These are phyloP conservation scores for Ambrosia hybrid DNA, from an alignment of 140 eudicot species.

Conservation along the genomic window DNA sequence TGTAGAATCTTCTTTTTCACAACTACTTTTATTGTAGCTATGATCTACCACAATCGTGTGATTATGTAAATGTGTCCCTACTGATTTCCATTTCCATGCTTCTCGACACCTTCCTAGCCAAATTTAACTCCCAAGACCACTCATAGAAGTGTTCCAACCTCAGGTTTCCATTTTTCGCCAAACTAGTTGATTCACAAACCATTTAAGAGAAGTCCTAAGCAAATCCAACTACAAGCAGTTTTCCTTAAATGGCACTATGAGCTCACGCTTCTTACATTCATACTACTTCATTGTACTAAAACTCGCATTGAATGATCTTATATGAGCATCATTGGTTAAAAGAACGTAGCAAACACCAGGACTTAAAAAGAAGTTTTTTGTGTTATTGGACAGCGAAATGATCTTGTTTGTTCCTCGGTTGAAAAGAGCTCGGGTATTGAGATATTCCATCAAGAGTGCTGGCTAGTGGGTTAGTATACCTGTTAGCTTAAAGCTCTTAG, in stretches of 20 bases:
- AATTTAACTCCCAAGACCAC: background rate
- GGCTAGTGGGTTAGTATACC: no score
- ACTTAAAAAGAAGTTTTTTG: no score
- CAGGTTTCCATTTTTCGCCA: background rate
- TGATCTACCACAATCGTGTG: background rate
- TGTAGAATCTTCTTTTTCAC: slow-evolving; percentile 10
- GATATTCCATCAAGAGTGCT: no score
- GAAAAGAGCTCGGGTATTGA: no score
- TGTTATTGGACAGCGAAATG: no score
- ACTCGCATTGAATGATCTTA: background rate
- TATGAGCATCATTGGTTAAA: background rate
- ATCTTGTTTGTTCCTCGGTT: no score
- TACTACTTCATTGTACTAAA: background rate
- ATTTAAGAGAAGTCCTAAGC: background rate
- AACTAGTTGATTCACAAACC: slow-evolving; percentile 12
- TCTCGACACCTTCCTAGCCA: background rate
- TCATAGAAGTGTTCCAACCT: background rate
- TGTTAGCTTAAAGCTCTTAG: no score
- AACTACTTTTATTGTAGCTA: background rate
- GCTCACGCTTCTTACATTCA: background rate
- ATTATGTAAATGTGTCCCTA: background rate
- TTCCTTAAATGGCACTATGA: background rate
- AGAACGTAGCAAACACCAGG: background rate
- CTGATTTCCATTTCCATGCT: background rate
- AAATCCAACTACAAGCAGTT: background rate